Evolutionary conservation across 768 basidiomycete species (phyloP), one percentile per base, ranked within the genome.

Genomic region (Hypholoma fasciculare): DNA sequence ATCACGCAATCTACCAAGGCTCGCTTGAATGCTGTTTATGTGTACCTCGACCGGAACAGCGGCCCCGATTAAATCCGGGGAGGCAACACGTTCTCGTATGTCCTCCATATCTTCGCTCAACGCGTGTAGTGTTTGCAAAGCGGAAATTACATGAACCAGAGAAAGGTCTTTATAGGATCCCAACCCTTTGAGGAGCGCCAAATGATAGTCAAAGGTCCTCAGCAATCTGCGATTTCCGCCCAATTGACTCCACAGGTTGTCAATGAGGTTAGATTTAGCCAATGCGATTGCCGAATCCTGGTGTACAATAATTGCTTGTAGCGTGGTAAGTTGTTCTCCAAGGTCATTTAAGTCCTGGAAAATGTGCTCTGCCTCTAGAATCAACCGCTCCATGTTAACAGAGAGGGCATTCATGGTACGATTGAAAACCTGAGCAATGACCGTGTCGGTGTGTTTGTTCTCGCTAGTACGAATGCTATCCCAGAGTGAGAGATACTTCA

Each of bases 91-190:
- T 66, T 90, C 87, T 59, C 90, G 77, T 57, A 93, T 71, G 44
- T 89, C 89, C 66, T 90, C 88, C 77, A 92, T 84, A 59, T 92
- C 89, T 36, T 82, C 84, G 61, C 82, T 82, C 84, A 92, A 82
- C 38, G 75, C 74, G 23, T 82, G 71, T 58, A 93, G 71, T 9
- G 83, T 78, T 50, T 86, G 84, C 63, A 89, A 65, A 13, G 88
- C 82, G 0, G 82, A 82, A 36, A 78, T 79, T 16, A 93, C 88
- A 59, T 89, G 89, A 11, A 75, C 81, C 39, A 78, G 70, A 3
- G 91, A 91, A 58, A 79, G 78, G 60, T 78, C 80, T 61, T 88
- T 76, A 64, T 89, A 91, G 34, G 64, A 68, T 8, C 77, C 77
- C 12, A 92, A 67, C 44, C 82, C 78, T 53, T 74, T 76, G 57